Evolutionary conservation across 768 basidiomycete genomes (phyloP).

Genomic region (Tylopilus vinaceipallidus): DNA sequence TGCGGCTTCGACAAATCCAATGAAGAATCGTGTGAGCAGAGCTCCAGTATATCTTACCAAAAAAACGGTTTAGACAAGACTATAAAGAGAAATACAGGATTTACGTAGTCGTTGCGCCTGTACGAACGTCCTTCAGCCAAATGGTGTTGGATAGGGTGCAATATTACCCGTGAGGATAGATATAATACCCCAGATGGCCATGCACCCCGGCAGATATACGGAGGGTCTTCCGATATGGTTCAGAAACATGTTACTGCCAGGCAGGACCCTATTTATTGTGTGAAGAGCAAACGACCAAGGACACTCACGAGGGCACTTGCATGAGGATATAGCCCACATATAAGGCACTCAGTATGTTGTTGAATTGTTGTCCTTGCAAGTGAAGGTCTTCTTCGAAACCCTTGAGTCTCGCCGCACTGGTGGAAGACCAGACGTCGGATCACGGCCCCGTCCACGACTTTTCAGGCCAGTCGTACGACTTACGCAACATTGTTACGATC

Average conservation of each 20-base stretch:
- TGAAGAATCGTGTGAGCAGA: constrained; percentile 67
- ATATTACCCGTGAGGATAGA: constrained; percentile 51
- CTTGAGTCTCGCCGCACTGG: constrained; percentile 66
- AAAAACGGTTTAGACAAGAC: background rate
- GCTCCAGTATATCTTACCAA: constrained; percentile 58
- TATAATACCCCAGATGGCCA: constrained; percentile 69
- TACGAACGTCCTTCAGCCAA: background rate
- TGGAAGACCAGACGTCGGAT: background rate
- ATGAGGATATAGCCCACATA: constrained; percentile 75
- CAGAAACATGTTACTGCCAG: constrained; percentile 64
- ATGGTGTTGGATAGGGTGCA: background rate
- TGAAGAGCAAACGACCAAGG: background rate
- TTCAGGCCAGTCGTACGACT: constrained; percentile 14
- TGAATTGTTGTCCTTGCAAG: constrained; percentile 60
- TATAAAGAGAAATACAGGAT: background rate
- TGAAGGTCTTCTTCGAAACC: constrained; percentile 71
- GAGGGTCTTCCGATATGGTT: constrained; percentile 68
- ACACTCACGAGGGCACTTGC: constrained; percentile 71
- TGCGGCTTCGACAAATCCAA: constrained; percentile 73
- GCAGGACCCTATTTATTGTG: background rate
- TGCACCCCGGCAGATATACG: constrained; percentile 61
- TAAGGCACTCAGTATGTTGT: constrained; percentile 63
- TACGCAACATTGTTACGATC: constrained; percentile 73
- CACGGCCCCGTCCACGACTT: background rate
- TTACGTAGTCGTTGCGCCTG: constrained; percentile 44